These are phyloP conservation scores for Oryza punctata DNA, from an alignment of 176 grass and related monocot species.

Conservation along the genomic window DNA sequence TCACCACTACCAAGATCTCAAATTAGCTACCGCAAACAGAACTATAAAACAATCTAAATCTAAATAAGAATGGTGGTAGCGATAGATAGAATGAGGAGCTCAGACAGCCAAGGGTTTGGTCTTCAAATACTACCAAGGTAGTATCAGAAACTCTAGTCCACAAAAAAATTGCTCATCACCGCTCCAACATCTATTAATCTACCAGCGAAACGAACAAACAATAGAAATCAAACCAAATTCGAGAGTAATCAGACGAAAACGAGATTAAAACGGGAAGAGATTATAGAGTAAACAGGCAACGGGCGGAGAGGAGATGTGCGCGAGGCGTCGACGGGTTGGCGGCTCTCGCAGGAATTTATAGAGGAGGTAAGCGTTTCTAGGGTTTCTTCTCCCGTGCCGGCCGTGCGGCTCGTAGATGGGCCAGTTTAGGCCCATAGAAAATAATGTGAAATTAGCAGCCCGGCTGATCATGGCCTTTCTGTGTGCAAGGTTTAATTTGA, in stretches of 20 bases:
- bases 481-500: too few relatives aligned
- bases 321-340: fast-evolving
- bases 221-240: not conserved
- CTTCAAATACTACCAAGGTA: constrained; percentile 46
- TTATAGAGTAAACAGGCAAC: not conserved
- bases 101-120: constrained; percentile 67
- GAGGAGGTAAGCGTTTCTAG: not conserved
- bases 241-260: not conserved
- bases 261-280: not conserved
- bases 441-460: too few relatives aligned
- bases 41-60: not conserved
- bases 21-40: not conserved
- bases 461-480: too few relatives aligned
- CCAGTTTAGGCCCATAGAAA: not conserved
- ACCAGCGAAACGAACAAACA: not conserved
- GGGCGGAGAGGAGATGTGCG: not conserved
- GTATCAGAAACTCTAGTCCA: constrained; percentile 79
- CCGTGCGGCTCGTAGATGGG: not conserved
- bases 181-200: constrained; percentile 3
- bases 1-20: constrained; percentile 36
- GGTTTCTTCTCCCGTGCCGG: not conserved
- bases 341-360: constrained; percentile 2
- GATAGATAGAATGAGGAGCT: not conserved
- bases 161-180: constrained; percentile 57
- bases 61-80: not conserved